phyloP scores from a whole-genome alignment of 2,329 filamentous ascomycete species.

The Phialophora macrospora region DNA sequence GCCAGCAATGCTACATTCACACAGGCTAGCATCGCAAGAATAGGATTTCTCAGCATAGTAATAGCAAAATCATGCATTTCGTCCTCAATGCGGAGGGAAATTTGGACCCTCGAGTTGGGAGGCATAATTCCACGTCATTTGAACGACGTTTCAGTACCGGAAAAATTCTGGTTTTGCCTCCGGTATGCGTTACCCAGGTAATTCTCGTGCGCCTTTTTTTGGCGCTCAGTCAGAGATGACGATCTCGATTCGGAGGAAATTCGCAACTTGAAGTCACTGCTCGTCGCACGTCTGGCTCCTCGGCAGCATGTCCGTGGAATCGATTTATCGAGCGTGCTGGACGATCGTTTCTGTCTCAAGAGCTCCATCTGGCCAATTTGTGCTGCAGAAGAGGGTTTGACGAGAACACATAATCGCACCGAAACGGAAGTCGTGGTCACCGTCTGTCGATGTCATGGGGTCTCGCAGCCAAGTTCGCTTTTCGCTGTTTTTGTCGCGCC shows the following conservation, averaged over 20 bases:
- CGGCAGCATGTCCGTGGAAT: neutral
- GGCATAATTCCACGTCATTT: neutral
- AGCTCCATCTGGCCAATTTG: neutral
- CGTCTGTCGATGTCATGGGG: neutral
- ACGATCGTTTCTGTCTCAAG: neutral
- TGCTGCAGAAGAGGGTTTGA: neutral
- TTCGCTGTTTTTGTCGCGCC: conserved; percentile 19
- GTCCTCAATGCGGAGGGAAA: neutral
- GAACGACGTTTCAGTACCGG: neutral
- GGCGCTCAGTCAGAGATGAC: neutral
- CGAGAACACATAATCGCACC: conserved; percentile 5
- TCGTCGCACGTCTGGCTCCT: neutral
- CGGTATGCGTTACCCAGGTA: neutral
- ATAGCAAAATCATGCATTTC: neutral
- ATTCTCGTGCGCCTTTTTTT: conserved; percentile 16
- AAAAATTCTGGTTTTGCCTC: neutral
- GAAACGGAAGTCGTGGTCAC: conserved; percentile 19
- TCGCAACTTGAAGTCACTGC: conserved; percentile 4
- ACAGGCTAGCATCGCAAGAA: neutral
- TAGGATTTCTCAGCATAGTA: neutral
- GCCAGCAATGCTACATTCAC: neutral
- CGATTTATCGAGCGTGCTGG: neutral
- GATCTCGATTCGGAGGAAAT: conserved; percentile 13
- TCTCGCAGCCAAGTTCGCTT: neutral
- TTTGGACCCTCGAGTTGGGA: no score